Evolutionary conservation across 2,329 filamentous ascomycete species (phyloP).

Genomic region (Aspergillus hortae): DNA sequence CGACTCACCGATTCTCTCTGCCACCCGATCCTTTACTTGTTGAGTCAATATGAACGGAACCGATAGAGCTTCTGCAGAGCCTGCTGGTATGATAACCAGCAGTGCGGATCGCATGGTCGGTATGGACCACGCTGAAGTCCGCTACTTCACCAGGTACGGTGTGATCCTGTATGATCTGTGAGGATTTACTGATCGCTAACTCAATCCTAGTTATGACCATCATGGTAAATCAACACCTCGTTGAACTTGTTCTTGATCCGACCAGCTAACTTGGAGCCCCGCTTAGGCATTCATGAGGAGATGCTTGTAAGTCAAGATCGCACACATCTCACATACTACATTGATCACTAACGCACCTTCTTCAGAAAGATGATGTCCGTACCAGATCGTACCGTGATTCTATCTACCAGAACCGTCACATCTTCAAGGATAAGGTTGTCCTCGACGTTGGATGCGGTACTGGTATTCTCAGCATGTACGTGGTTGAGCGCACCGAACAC

Average conservation of each 20-base stretch:
- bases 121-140: slow-evolving; percentile 92
- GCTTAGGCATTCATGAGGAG: slow-evolving; percentile 87
- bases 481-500: slow-evolving; percentile 2
- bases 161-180: background rate
- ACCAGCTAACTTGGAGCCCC: slow-evolving; percentile 27
- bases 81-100: slow-evolving; percentile 31
- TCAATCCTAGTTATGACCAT: slow-evolving; percentile 79
- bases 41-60: slow-evolving; percentile 29
- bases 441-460: slow-evolving; percentile 98
- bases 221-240: slow-evolving; percentile 65
- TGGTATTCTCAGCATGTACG: slow-evolving; percentile 94
- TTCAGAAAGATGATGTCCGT: slow-evolving; percentile 95
- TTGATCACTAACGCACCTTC: background rate
- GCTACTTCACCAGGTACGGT: slow-evolving; percentile 94
- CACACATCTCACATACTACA: slow-evolving; percentile 1
- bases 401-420: slow-evolving; percentile 93
- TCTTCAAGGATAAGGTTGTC: slow-evolving; percentile 89
- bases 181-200: slow-evolving; percentile 16
- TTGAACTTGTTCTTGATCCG: slow-evolving; percentile 12
- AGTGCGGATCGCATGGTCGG: slow-evolving; percentile 48
- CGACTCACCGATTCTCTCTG: slow-evolving; percentile 1
- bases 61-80: slow-evolving; percentile 18
- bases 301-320: slow-evolving; percentile 72
- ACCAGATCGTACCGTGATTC: slow-evolving; percentile 96
- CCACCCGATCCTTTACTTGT: background rate